phyloP scores from a whole-genome alignment of 163 green algal species.

The Volvox carteri region DNA sequence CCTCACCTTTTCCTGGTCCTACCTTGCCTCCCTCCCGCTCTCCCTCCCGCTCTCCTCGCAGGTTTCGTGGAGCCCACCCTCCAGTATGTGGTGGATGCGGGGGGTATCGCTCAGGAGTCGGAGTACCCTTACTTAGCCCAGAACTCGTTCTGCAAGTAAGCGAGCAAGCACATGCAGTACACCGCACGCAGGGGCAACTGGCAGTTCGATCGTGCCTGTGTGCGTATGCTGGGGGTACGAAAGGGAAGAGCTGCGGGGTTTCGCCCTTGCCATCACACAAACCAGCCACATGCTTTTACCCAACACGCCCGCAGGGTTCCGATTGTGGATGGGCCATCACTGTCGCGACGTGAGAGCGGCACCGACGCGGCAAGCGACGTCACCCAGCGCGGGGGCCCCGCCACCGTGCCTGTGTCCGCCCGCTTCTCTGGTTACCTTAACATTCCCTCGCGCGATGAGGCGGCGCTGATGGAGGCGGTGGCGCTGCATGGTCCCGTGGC shows the following conservation, averaged over 20 bases:
- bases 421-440: constrained; percentile 72
- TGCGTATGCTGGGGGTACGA: no score
- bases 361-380: background rate
- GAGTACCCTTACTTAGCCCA: constrained; percentile 74
- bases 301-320: no score
- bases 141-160: constrained; percentile 70
- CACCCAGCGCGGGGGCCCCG: background rate
- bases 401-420: background rate
- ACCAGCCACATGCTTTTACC: no score
- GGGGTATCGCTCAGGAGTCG: constrained; percentile 67
- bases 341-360: background rate
- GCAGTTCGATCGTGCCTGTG: no score
- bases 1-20: no score
- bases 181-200: no score
- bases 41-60: no score
- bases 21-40: no score
- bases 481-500: constrained; percentile 76
- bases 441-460: constrained; percentile 72
- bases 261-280: no score
- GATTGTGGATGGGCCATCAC: no score
- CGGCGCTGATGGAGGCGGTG: constrained; percentile 81
- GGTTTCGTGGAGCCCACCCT: constrained; percentile 72
- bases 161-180: no score
- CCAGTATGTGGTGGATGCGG: constrained; percentile 74
- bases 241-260: no score